Evolutionary conservation across 805 yeast genomes (phyloP).

Genomic region (Sugiyamaella mastotermitis): DNA sequence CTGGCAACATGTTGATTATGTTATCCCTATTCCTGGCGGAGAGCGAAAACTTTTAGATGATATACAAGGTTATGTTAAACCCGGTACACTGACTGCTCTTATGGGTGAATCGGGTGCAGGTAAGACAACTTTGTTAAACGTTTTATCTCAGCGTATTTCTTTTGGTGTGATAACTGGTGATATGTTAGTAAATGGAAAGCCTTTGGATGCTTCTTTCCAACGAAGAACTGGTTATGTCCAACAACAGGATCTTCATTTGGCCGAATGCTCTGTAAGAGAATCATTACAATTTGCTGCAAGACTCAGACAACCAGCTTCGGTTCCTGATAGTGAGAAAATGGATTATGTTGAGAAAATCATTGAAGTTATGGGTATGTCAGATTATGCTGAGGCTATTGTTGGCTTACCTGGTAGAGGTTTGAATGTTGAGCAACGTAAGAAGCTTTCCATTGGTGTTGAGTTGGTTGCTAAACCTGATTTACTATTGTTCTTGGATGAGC

Average conservation of each 20-base stretch:
- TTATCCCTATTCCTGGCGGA: conserved; percentile 39
- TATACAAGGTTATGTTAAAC: conserved; percentile 69
- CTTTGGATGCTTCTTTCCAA: conserved; percentile 53
- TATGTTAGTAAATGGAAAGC: conserved; percentile 63
- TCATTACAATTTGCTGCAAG: conserved; percentile 66
- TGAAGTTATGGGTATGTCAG: conserved; percentile 58
- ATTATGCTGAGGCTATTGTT: conserved; percentile 72
- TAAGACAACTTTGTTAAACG: conserved; percentile 70
- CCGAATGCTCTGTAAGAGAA: conserved; percentile 67
- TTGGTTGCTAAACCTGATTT: conserved; percentile 63
- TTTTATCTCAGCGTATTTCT: conserved; percentile 63
- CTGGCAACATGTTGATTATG: conserved; percentile 59
- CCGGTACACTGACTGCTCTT: conserved; percentile 74
- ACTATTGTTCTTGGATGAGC: conserved; percentile 58
- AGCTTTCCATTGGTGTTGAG: conserved; percentile 65
- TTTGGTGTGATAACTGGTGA: conserved; percentile 69
- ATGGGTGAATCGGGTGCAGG: conserved; percentile 91
- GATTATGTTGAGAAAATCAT: conserved; percentile 67
- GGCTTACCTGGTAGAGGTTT: conserved; percentile 72
- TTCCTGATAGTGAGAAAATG: conserved; percentile 52
- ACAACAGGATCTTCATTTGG: conserved; percentile 73
- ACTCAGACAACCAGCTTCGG: conserved; percentile 59
- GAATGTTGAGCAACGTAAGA: conserved; percentile 39
- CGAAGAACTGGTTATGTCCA: conserved; percentile 77
- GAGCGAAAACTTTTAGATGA: conserved; percentile 37